Evolutionary conservation across 2,329 filamentous ascomycete species (phyloP).

Genomic region (Claviceps pazoutovae): DNA sequence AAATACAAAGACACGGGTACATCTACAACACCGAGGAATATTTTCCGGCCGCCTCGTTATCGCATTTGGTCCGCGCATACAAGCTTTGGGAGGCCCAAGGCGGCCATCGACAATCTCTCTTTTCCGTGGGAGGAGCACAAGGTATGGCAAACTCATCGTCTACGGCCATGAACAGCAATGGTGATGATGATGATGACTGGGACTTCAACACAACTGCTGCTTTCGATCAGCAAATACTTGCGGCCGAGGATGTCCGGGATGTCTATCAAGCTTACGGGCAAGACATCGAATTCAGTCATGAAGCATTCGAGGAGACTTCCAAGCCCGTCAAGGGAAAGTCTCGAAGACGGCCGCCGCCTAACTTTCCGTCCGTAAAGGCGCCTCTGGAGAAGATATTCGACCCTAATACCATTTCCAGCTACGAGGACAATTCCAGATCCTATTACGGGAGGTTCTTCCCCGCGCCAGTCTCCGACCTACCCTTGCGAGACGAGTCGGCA

Average conservation of each 20-base stretch:
- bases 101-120: constrained; percentile 53
- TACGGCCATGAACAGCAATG: constrained; percentile 25
- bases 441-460: constrained; percentile 41
- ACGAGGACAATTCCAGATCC: constrained; percentile 47
- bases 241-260: constrained; percentile 39
- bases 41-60: constrained; percentile 50
- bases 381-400: constrained; percentile 54
- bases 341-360: constrained; percentile 43
- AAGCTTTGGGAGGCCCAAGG: constrained; percentile 64
- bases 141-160: constrained; percentile 31
- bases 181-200: constrained; percentile 43
- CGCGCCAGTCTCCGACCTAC: constrained; percentile 37
- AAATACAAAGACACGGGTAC: constrained; percentile 57
- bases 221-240: constrained; percentile 46
- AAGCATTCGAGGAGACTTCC: constrained; percentile 33
- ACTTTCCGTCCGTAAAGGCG: constrained; percentile 41
- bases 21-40: constrained; percentile 46
- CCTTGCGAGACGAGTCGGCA: constrained; percentile 41
- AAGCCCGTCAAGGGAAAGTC: constrained; percentile 38
- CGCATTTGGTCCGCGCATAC: constrained; percentile 56
- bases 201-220: constrained; percentile 52
- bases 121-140: constrained; percentile 45
- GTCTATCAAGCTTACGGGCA: constrained; percentile 48
- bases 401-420: constrained; percentile 49
- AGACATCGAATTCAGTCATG: constrained; percentile 37